Conservation (phyloP, 2,329 filamentous ascomycete genomes). For the Aspergillus sp. region DNA sequence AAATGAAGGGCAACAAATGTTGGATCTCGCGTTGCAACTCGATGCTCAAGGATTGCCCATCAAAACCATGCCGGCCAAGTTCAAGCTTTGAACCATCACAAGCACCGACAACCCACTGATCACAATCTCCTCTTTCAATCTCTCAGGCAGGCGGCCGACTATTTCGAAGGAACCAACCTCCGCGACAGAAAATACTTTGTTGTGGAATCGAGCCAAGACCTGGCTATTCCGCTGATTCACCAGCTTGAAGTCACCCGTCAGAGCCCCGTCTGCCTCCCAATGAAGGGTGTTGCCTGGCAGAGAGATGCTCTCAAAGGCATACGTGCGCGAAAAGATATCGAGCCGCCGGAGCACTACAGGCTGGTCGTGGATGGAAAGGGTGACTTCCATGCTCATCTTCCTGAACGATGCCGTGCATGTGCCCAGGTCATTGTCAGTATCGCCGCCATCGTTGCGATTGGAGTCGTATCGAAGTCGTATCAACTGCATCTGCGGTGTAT, state of each 20-base stretch:
- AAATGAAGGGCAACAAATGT: too few species aligned
- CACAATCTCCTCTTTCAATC: conserved; percentile 5
- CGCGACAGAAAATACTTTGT: conserved; percentile 4
- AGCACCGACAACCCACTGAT: conserved; percentile 8
- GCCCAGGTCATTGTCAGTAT: neutral
- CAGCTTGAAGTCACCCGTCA: conserved; percentile 6
- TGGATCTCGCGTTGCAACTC: too few species aligned
- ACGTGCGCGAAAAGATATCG: neutral
- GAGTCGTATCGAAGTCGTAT: neutral
- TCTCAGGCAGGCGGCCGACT: neutral
- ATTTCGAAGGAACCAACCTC: conserved; percentile 8
- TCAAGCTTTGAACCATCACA: conserved; percentile 9
- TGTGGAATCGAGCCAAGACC: conserved; percentile 4
- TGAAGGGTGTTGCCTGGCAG: neutral
- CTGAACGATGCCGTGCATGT: conserved; percentile 1
- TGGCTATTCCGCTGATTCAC: neutral
- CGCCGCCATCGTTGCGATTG: neutral
- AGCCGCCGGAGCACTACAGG: neutral
- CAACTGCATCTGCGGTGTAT: conserved; percentile 8
- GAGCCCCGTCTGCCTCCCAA: conserved; percentile 2
- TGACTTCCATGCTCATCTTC: conserved; percentile 3
- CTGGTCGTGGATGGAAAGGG: neutral
- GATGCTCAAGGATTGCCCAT: too few species aligned
- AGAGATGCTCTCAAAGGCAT: neutral
- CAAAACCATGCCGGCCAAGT: conserved; percentile 5